Conservation (phyloP, 257 asterid genomes). For the Ocimum tenuiflorum region DNA sequence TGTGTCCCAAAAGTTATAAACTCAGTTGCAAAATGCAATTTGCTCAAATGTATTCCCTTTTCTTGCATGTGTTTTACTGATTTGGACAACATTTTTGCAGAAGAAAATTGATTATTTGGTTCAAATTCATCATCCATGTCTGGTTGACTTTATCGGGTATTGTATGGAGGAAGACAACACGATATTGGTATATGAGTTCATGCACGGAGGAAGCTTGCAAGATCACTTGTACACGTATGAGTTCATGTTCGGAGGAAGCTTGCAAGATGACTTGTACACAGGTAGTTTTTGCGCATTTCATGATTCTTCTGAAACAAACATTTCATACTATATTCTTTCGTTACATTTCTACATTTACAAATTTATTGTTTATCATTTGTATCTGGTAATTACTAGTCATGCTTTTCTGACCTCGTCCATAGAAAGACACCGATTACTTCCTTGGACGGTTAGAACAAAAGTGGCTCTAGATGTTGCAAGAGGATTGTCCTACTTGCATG, state of each 20-base stretch:
- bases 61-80: background rate
- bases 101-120: constrained; percentile 29
- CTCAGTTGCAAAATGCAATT: no score
- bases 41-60: background rate
- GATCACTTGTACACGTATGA: constrained; percentile 43
- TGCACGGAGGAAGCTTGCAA: constrained; percentile 47
- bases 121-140: constrained; percentile 46
- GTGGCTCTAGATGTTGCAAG: constrained; percentile 21
- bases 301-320: no score
- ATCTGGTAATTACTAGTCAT: no score
- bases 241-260: constrained; percentile 50
- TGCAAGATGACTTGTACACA: constrained; percentile 28
- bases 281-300: no score
- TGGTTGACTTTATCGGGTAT: constrained; percentile 39
- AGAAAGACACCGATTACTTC: constrained; percentile 4
- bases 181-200: constrained; percentile 48
- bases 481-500: constrained; percentile 30
- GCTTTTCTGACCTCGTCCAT: background rate
- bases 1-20: no score
- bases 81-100: constrained; percentile 25
- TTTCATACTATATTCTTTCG: no score
- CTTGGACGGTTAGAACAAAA: constrained; percentile 17
- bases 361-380: no score
- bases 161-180: constrained; percentile 40
- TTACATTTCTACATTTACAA: no score